phyloP scores from a whole-genome alignment of 1,284 basidiomycete species.

The Agaricales sp. region DNA sequence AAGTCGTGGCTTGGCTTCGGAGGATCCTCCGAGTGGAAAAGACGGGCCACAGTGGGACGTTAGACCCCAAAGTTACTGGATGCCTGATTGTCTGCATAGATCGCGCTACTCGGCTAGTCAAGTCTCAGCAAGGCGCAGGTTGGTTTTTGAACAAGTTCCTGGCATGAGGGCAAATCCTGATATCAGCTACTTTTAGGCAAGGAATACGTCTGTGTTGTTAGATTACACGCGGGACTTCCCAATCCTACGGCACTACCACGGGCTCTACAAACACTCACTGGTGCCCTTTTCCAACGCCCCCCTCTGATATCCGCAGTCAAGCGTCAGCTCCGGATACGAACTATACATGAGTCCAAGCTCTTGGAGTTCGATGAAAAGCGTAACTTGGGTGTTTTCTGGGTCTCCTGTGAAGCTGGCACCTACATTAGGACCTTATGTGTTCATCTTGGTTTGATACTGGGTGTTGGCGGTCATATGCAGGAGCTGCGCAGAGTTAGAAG shows the following conservation, averaged over 20 bases:
- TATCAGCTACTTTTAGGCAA: slow-evolving; percentile 51
- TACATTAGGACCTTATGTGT: slow-evolving; percentile 99
- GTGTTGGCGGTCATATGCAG: slow-evolving; percentile 99
- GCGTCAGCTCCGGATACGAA: slow-evolving; percentile 95
- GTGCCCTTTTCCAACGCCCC: slow-evolving; percentile 97
- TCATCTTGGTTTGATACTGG: slow-evolving; percentile 89
- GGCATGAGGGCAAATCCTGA: neutral
- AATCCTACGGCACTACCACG: slow-evolving; percentile 84
- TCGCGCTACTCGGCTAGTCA: slow-evolving; percentile 98
- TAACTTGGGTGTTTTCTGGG: slow-evolving; percentile 97
- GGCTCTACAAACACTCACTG: slow-evolving; percentile 93
- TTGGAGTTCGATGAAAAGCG: slow-evolving; percentile 98
- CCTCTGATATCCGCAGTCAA: slow-evolving; percentile 99
- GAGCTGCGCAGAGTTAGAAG: slow-evolving; percentile 92
- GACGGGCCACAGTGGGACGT: slow-evolving; percentile 95
- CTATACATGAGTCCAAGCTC: slow-evolving; percentile 94
- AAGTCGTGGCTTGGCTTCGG: slow-evolving; percentile 98
- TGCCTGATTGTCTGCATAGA: slow-evolving; percentile 99
- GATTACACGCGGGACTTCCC: slow-evolving; percentile 79
- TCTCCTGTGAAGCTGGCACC: slow-evolving; percentile 96
- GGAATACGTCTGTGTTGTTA: slow-evolving; percentile 96
- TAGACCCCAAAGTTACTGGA: slow-evolving; percentile 99
- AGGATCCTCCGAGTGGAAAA: slow-evolving; percentile 96
- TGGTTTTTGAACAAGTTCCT: slow-evolving; percentile 15
- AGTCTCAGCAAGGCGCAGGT: slow-evolving; percentile 96